A percentile compares a stretch with the other conserved stretches of the same genome.
Conservation (phyloP, 352 stramenopile genomes). For the Globisporangium parvum region DNA sequence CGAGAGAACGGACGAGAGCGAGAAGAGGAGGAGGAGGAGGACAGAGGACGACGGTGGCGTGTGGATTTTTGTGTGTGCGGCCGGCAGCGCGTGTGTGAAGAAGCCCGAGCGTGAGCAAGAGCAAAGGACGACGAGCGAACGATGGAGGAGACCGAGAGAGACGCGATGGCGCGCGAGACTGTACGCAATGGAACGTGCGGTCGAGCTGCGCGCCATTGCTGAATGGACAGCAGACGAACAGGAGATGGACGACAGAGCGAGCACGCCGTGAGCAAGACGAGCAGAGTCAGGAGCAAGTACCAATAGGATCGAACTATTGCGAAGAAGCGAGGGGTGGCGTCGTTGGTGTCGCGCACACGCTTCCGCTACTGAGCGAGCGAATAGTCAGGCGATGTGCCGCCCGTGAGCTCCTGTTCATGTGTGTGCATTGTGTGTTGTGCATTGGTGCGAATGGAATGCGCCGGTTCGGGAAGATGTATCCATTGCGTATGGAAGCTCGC, state of each 20-base stretch:
- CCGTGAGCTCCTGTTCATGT: neutral
- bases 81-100: too few species aligned
- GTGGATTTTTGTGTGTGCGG: too few species aligned
- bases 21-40: too few species aligned
- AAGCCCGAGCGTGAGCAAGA: too few species aligned
- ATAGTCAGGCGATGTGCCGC: neutral
- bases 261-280: neutral
- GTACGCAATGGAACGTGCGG: slow-evolving; percentile 42
- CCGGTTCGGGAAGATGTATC: too few species aligned
- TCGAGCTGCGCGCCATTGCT: neutral
- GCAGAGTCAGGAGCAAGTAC: slow-evolving; percentile 2
- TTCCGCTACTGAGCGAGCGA: neutral
- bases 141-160: neutral
- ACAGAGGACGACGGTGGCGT: too few species aligned
- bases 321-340: neutral
- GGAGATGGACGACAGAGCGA: neutral
- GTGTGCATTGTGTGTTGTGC: neutral
- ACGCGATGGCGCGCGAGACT: slow-evolving; percentile 1
- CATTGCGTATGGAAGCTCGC: too few species aligned
- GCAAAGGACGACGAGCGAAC: neutral
- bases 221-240: slow-evolving; percentile 2
- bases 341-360: neutral
- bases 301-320: slow-evolving; percentile 13
- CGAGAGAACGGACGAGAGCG: too few species aligned
- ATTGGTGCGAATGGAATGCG: too few species aligned